Percentiles rank a stretch among this genome's conserved stretches.
These are phyloP conservation scores for Senna siamea DNA, from an alignment of 306 rosid genomes.

Conservation along the genomic window DNA sequence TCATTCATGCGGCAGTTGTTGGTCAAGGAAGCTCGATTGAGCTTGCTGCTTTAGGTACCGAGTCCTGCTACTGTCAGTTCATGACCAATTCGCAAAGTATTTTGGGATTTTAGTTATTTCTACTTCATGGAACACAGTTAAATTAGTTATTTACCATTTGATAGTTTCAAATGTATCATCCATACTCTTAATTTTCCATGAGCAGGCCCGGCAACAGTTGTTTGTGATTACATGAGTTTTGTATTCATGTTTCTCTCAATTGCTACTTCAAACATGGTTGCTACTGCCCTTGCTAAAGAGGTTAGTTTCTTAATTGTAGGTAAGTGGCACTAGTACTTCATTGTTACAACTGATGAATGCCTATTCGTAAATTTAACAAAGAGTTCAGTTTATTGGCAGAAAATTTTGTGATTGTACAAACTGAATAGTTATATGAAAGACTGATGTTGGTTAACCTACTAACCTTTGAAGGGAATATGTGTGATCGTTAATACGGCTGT, in stretches of 20 bases:
- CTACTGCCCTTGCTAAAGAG: slow-evolving; percentile 84
- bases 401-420: slow-evolving; percentile 3
- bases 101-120: too few species aligned
- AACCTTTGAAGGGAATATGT: background rate
- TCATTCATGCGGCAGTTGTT: slow-evolving; percentile 80
- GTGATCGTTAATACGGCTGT: background rate
- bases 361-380: background rate
- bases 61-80: background rate
- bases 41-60: slow-evolving; percentile 90
- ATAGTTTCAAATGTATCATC: background rate
- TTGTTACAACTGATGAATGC: background rate
- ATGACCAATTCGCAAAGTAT: background rate
- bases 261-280: slow-evolving; percentile 96
- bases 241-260: slow-evolving; percentile 88
- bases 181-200: slow-evolving; percentile 22
- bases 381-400: slow-evolving; percentile 6
- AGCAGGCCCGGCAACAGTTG: slow-evolving; percentile 87
- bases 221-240: slow-evolving; percentile 80
- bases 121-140: too few species aligned
- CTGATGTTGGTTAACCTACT: background rate
- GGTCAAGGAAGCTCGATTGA: slow-evolving; percentile 92
- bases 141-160: background rate
- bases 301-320: slow-evolving; percentile 41
- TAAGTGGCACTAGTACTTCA: slow-evolving; percentile 2
- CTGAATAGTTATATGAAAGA: background rate